These are phyloP conservation scores for Davidsoniella neocaledoniae DNA, from an alignment of 2,329 filamentous ascomycete species.

Conservation along the genomic window DNA sequence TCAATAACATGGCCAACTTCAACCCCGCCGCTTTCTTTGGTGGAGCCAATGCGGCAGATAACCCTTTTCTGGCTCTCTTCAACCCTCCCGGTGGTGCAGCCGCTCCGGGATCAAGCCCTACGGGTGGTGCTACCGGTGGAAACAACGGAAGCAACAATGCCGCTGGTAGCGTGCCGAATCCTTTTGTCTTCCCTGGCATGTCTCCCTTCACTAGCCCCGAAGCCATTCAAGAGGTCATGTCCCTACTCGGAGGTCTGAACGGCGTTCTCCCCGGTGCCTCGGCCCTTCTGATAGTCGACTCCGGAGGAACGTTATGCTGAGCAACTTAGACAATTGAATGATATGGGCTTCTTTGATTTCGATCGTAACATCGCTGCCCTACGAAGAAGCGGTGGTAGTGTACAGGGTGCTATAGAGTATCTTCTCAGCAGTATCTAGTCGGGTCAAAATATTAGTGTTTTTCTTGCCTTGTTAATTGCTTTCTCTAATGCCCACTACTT, in stretches of 20 bases:
- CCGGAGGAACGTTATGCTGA: slow-evolving; percentile 87
- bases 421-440: slow-evolving; percentile 29
- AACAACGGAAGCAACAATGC: slow-evolving; percentile 4
- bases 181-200: neutral
- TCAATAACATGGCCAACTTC: slow-evolving; percentile 8
- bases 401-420: slow-evolving; percentile 78
- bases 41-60: slow-evolving; percentile 17
- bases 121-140: neutral
- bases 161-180: slow-evolving; percentile 5
- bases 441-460: neutral
- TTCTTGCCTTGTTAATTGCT: too few species aligned
- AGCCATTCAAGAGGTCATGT: slow-evolving; percentile 8
- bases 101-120: neutral
- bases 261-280: slow-evolving; percentile 17
- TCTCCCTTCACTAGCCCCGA: slow-evolving; percentile 6
- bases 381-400: slow-evolving; percentile 76
- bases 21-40: slow-evolving; percentile 15
- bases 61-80: slow-evolving; percentile 24
- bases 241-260: neutral
- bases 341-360: slow-evolving; percentile 98
- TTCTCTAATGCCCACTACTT: neutral
- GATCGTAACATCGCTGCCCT: slow-evolving; percentile 82
- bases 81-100: slow-evolving; percentile 7
- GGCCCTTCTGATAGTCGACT: slow-evolving; percentile 60
- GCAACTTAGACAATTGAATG: slow-evolving; percentile 83